Conservation (phyloP, 225 moss, liverwort and hornwort species). For the Polytrichum formosum region DNA sequence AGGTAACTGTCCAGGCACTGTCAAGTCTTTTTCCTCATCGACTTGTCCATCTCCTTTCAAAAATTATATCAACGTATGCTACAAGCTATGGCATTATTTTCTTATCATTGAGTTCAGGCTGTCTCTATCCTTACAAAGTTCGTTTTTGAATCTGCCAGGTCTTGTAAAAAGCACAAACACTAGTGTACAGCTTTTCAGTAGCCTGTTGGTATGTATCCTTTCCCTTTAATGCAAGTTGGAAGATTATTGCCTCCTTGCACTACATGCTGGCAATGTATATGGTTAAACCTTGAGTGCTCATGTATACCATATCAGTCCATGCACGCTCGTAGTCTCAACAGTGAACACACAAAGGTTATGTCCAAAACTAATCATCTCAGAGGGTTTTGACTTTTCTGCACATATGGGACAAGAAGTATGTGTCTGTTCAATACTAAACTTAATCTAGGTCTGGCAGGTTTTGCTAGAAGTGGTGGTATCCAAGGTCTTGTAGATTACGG, state of each 20-base stretch:
- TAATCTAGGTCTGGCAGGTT: too few species aligned
- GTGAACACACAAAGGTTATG: too few species aligned
- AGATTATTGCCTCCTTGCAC: neutral
- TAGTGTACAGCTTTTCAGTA: conserved; percentile 36
- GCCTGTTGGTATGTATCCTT: conserved; percentile 33
- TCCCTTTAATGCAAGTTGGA: neutral
- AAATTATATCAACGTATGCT: too few species aligned
- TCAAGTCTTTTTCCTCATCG: too few species aligned
- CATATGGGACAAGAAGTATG: neutral
- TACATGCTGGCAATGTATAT: neutral
- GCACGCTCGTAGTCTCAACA: neutral
- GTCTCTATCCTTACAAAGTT: neutral
- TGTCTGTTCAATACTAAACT: too few species aligned
- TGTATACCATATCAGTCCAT: neutral
- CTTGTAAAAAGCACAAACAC: conserved; percentile 27
- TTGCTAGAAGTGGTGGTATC: too few species aligned
- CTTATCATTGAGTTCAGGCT: neutral
- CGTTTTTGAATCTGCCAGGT: conserved; percentile 24
- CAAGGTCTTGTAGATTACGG: too few species aligned
- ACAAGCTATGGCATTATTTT: neutral
- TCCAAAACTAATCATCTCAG: too few species aligned
- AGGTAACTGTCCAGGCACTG: too few species aligned
- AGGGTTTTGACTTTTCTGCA: neutral
- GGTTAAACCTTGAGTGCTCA: neutral
- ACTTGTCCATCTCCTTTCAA: too few species aligned